Evolutionary conservation across 441 rosid species (phyloP).

Genomic region (Erysimum cheiri): DNA sequence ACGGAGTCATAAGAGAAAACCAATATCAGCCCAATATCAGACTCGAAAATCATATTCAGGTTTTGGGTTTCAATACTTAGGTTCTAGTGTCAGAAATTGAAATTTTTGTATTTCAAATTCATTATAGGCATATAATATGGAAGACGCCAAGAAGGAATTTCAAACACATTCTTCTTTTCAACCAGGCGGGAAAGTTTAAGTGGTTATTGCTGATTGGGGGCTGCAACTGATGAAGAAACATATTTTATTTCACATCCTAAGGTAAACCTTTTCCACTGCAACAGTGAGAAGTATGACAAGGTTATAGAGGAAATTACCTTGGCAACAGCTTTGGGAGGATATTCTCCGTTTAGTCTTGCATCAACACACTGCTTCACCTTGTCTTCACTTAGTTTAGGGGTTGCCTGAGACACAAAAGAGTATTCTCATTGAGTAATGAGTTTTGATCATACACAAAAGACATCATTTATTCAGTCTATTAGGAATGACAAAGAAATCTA

Average conservation of each 20-base stretch:
- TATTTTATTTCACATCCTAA: not conserved
- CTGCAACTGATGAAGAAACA: not conserved
- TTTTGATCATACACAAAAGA: too few species aligned
- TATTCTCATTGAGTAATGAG: not conserved
- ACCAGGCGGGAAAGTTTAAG: not conserved
- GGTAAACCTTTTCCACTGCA: conserved; percentile 13
- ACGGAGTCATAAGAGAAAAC: conserved; percentile 17
- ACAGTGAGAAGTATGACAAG: conserved; percentile 6
- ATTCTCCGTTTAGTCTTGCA: conserved; percentile 60
- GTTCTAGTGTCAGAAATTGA: conserved; percentile 5
- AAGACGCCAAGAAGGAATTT: conserved; percentile 6
- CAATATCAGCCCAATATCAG: too few species aligned
- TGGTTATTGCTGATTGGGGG: not conserved
- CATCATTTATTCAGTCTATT: too few species aligned
- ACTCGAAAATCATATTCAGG: not conserved
- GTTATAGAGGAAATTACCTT: conserved; percentile 47
- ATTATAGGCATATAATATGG: conserved; percentile 15
- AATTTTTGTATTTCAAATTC: not conserved
- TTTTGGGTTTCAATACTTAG: not conserved
- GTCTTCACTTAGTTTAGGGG: conserved; percentile 77
- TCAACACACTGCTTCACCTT: conserved; percentile 69
- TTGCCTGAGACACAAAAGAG: conserved; percentile 52
- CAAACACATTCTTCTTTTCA: not conserved
- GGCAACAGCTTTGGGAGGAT: conserved; percentile 70
- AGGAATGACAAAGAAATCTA: too few species aligned